phyloP scores from a whole-genome alignment of 257 asterid species.

The Nicotiana tomentosiformis region DNA sequence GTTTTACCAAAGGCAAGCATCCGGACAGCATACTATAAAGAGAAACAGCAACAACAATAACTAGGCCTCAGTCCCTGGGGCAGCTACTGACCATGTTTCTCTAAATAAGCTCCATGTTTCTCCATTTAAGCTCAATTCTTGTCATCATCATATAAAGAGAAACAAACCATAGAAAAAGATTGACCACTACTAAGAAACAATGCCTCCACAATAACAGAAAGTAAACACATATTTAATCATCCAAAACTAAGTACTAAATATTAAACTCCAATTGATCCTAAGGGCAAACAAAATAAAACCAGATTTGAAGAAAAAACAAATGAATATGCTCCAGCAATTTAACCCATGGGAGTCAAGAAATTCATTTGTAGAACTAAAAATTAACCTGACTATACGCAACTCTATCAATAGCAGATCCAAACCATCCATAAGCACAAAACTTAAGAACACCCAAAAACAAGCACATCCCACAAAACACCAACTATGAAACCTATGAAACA shows the following conservation, averaged over 20 bases:
- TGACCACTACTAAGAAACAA: neutral
- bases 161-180: neutral
- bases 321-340: neutral
- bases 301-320: neutral
- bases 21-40: neutral
- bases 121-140: too few relatives aligned
- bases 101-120: too few relatives aligned
- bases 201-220: neutral
- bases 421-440: slow-evolving; percentile 92
- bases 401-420: slow-evolving; percentile 85
- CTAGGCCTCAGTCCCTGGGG: too few relatives aligned
- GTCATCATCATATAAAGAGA: neutral
- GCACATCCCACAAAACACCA: slow-evolving; percentile 71
- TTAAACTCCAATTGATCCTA: neutral
- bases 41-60: neutral
- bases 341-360: neutral
- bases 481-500: neutral
- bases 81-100: too few relatives aligned
- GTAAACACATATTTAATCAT: neutral
- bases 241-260: neutral
- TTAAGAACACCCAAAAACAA: slow-evolving; percentile 71
- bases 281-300: neutral
- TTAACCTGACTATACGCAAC: slow-evolving; percentile 58
- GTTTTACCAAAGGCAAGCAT: neutral
- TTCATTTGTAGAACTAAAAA: neutral